Conservation (phyloP, 306 rosid genomes). For the Cajanus cajan region DNA sequence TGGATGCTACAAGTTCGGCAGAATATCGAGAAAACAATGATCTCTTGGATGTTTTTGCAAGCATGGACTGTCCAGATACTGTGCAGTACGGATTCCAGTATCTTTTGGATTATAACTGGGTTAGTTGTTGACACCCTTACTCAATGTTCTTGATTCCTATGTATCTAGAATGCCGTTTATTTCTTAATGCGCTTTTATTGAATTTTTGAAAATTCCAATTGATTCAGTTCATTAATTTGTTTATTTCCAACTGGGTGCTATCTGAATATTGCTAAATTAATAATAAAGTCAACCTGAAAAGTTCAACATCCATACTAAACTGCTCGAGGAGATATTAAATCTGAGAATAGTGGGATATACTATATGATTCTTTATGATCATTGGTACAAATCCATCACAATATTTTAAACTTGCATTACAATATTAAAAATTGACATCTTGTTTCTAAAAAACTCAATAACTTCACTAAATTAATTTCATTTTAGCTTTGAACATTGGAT, state of each 20-base stretch:
- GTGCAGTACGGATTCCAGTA: slow-evolving; percentile 81
- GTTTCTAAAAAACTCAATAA: background rate
- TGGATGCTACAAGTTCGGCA: slow-evolving; percentile 65
- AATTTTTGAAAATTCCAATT: background rate
- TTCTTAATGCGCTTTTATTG: background rate
- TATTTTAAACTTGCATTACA: background rate
- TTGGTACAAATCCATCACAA: background rate
- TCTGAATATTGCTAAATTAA: background rate
- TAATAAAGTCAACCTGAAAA: background rate
- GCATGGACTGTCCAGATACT: slow-evolving; percentile 84
- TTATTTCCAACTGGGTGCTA: slow-evolving; percentile 2
- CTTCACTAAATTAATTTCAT: slow-evolving; percentile 2
- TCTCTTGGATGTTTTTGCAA: slow-evolving; percentile 78
- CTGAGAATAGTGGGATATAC: background rate
- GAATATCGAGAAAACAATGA: slow-evolving; percentile 62
- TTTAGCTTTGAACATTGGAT: background rate
- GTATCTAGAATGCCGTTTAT: slow-evolving; percentile 14
- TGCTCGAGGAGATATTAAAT: slow-evolving; percentile 6
- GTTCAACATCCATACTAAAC: background rate
- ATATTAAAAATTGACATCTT: background rate
- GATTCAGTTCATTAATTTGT: background rate
- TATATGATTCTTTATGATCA: background rate
- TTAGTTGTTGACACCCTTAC: slow-evolving; percentile 43
- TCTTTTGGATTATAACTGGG: slow-evolving; percentile 90
- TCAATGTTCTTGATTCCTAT: slow-evolving; percentile 1